A percentile compares a stretch with the other conserved stretches of the same genome.
These are phyloP conservation scores for Trichophyton mentagrophytes DNA, from an alignment of 2,329 filamentous ascomycete species.

Conservation along the genomic window DNA sequence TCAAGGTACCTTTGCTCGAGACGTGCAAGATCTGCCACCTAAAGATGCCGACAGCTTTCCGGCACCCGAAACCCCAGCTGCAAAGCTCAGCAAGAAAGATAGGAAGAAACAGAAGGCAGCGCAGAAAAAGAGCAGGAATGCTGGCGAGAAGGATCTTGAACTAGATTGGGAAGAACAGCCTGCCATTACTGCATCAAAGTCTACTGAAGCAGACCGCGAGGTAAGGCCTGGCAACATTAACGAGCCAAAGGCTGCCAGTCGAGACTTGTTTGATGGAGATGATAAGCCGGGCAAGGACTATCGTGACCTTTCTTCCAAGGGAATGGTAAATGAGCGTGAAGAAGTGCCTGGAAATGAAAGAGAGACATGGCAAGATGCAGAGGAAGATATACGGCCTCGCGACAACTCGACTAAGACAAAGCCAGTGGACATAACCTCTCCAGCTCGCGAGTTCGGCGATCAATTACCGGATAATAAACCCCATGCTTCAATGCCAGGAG, in stretches of 20 bases:
- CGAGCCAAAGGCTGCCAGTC: neutral
- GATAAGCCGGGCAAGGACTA: neutral
- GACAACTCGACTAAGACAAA: neutral
- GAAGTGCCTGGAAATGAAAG: neutral
- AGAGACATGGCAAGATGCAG: neutral
- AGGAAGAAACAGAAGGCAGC: conserved; percentile 29
- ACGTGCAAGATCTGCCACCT: neutral
- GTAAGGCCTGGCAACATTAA: neutral
- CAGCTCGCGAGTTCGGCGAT: neutral
- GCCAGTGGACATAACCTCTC: too few relatives aligned
- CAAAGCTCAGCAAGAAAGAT: conserved; percentile 9
- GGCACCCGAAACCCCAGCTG: neutral
- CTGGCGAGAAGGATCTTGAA: conserved; percentile 7
- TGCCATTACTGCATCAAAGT: neutral
- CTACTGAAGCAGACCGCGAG: neutral
- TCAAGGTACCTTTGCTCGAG: neutral
- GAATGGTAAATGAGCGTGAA: neutral
- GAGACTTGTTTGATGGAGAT: conserved; percentile 10
- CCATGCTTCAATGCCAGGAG: neutral
- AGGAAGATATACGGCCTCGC: neutral
- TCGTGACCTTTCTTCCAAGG: neutral
- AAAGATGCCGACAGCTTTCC: neutral
- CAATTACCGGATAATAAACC: neutral
- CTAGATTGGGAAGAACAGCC: conserved; percentile 2
- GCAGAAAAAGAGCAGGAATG: conserved; percentile 22